Conservation (phyloP, 2,329 filamentous ascomycete genomes). For the Anthostomella pinea region DNA sequence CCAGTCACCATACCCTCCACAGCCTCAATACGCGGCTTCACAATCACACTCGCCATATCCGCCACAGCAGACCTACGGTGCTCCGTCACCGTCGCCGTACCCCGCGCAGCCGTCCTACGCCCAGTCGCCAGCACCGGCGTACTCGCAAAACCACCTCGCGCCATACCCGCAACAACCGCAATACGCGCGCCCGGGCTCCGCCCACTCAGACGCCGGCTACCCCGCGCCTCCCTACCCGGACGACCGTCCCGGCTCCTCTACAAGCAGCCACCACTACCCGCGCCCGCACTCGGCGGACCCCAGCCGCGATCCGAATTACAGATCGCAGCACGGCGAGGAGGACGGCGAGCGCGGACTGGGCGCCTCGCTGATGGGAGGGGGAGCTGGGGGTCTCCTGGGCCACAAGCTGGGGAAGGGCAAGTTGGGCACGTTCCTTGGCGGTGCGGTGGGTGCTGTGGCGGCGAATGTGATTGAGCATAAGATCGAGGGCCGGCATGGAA, state of each 20-base stretch:
- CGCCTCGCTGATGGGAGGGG: slow-evolving; percentile 51
- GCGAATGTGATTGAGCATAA: slow-evolving; percentile 52
- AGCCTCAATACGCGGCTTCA: slow-evolving; percentile 19
- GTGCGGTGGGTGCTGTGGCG: slow-evolving; percentile 52
- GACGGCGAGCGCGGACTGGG: slow-evolving; percentile 54
- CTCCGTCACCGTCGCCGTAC: slow-evolving; percentile 18
- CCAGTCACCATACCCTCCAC: slow-evolving; percentile 17
- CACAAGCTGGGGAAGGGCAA: slow-evolving; percentile 54
- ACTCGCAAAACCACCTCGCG: slow-evolving; percentile 20
- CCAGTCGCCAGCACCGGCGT: slow-evolving; percentile 12
- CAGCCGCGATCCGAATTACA: slow-evolving; percentile 11
- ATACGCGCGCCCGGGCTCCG: slow-evolving; percentile 28
- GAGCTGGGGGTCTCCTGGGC: slow-evolving; percentile 50
- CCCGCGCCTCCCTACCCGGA: slow-evolving; percentile 14
- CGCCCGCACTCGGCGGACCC: slow-evolving; percentile 30
- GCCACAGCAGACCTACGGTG: slow-evolving; percentile 14
- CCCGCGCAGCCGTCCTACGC: slow-evolving; percentile 22
- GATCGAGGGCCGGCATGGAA: slow-evolving; percentile 34
- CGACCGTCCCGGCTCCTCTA: neutral
- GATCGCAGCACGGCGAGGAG: slow-evolving; percentile 14
- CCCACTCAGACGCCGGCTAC: slow-evolving; percentile 25
- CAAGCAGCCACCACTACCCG: slow-evolving; percentile 8
- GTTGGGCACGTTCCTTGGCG: slow-evolving; percentile 50
- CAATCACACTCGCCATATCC: slow-evolving; percentile 20
- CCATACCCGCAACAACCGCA: slow-evolving; percentile 25